These are phyloP conservation scores for Aspergillus taichungensis DNA, from an alignment of 495 filamentous ascomycete species.

Conservation along the genomic window DNA sequence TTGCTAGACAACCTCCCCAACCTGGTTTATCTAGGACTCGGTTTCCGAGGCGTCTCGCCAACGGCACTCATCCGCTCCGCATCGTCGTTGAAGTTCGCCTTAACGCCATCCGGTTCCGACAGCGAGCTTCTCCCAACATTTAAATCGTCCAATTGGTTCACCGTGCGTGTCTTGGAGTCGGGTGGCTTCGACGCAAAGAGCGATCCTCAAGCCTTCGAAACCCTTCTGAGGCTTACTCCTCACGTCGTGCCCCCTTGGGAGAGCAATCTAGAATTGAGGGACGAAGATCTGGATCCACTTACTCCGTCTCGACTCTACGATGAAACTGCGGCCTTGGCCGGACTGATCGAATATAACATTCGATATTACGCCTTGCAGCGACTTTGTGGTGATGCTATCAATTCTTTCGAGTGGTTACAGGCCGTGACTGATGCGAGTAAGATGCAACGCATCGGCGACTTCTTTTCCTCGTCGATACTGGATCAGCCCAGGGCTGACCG, in stretches of 20 bases:
- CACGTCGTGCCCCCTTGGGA: constrained; percentile 32
- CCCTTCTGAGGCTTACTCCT: constrained; percentile 23
- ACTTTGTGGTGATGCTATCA: constrained; percentile 22
- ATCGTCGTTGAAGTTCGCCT: constrained; percentile 17
- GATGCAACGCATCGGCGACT: constrained; percentile 26
- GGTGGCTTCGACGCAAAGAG: constrained; percentile 28
- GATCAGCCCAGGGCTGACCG: constrained; percentile 7
- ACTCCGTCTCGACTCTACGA: constrained; percentile 27
- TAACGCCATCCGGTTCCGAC: constrained; percentile 10
- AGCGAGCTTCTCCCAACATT: constrained; percentile 18
- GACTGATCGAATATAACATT: constrained; percentile 30
- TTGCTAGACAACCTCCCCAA: constrained; percentile 45
- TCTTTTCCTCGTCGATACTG: constrained; percentile 20
- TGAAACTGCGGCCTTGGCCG: constrained; percentile 26
- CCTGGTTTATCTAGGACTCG: constrained; percentile 22
- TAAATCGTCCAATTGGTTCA: constrained; percentile 37
- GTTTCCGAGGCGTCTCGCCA: constrained; percentile 17
- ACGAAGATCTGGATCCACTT: constrained; percentile 15
- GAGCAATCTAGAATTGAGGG: constrained; percentile 10
- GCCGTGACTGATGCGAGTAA: constrained; percentile 32
- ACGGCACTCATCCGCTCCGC: constrained; percentile 14
- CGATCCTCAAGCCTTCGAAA: constrained; percentile 32
- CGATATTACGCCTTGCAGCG: constrained; percentile 16
- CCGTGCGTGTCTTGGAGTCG: constrained; percentile 45
- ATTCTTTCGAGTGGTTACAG: constrained; percentile 27